Evolutionary conservation across 306 rosid genomes (phyloP), one percentile per base, ranked within the genome.

Genomic region (Fagus crenata): DNA sequence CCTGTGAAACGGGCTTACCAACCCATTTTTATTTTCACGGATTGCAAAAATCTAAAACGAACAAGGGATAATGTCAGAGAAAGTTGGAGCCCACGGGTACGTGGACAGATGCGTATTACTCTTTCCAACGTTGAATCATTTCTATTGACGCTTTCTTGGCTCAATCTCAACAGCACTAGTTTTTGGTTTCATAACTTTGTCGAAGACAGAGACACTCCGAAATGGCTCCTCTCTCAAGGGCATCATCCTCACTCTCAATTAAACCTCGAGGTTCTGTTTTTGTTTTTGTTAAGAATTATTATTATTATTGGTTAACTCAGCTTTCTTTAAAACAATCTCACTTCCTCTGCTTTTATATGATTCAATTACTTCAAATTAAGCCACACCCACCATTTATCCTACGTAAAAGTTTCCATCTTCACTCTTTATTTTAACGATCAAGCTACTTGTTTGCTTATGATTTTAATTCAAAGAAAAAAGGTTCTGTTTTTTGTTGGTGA

Each of bases 201-300:
- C 28, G 28, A 0, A 22, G 28, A 22, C 28, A 22, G 28, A 22
- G 72, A 78, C 79, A 49, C 37, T 64, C 53, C 75, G 81, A 17
- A 46, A 92, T 92, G 97, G 85, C 97, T 78, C 72, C 85, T 43
- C 22, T 33, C 65, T 69, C 84, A 22, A 3, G 51, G 33, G 36
- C 82, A 14, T 80, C 82, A 14, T 80, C 85, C 43, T 80, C 86
- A 12, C 81, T 81, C 73, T 81, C 87, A 33, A 76, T 80, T 75
- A 78, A 87, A 54, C 84, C 96, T 53, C 90, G 92, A 90, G 97
- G 97, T 92, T 18, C 74, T 54, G 2, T 49, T 60, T 64, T 33
- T 5, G 1, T 39, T 32, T 43, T 61, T 67, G 7, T 22, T 40
- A 2, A 28, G 18, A 2, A 54, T 74, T 69, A 4, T 67, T 43